Base-by-base conservation (phyloP, 208 protist species). In the Trypanosoma mega region DNA sequence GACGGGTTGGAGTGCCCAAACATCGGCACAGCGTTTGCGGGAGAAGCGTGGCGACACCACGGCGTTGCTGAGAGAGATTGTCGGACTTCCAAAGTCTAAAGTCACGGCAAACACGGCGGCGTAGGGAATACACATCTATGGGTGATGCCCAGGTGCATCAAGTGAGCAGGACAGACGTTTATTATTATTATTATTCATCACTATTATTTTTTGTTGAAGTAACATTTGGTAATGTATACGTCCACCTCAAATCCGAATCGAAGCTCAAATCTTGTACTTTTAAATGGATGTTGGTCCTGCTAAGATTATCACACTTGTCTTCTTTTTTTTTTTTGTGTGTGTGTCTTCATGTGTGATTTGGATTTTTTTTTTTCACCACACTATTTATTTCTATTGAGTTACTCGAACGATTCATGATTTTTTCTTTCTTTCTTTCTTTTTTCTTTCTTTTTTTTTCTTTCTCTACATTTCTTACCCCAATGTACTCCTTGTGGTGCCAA, bases 41-140 rank as follows among this genome's bases (percentile, higher is more conserved):
- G 72, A 80, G 44, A 84, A 80, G 58, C 74, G 78, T 24, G 85
- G 85, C 16, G 73, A 90, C 27, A 56, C 87, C 20, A 59, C 60
- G 20, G 75, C 82, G 1, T 68, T 80, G 9, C 71, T 94, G 30
- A 74, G 82, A 3, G 82, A 92, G 24, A 72, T 79, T 39, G 80
- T 79, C n/a, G 76, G 82, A 14, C 68, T 91, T 44, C 78, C 69
- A 18, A 85, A 78, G 78, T 47, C 68, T 14, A 82, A 76, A 49
- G 59, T 55, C 1, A 9, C 34, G 14, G 26, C 14, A 16, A 29
- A 26, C 11, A 23, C 23, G 21, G 6, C 6, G 21, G 9, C 45
- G 14, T 14, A 6, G 14, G 45, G 26, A 30, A 14, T 31, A 14
- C 31, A 26, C 24, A 27, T n/a, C 14, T n/a, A 31, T 21, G 24